Evolutionary conservation across 768 basidiomycete species (phyloP).

Genomic region (Flagelloscypha sp.): DNA sequence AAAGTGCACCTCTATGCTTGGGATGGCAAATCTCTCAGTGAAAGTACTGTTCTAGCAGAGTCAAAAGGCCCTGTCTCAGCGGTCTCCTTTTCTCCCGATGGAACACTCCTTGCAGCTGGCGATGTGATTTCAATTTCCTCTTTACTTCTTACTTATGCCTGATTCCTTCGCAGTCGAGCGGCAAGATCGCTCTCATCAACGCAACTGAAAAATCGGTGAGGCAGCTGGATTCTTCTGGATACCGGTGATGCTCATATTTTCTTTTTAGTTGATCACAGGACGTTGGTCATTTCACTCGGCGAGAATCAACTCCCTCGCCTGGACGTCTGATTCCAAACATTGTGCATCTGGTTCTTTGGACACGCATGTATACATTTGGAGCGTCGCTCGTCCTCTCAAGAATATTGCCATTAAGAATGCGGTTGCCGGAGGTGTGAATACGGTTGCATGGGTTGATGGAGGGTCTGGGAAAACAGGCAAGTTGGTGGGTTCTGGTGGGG

Average conservation of each 20-base stretch:
- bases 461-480: conserved; percentile 34
- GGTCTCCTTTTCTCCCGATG: conserved; percentile 75
- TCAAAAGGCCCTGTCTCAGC: conserved; percentile 66
- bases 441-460: conserved; percentile 68
- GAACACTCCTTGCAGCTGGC: conserved; percentile 66
- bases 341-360: conserved; percentile 89
- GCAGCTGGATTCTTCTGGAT: neutral
- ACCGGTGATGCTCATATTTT: conserved; percentile 1
- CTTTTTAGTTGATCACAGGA: conserved; percentile 48
- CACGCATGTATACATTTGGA: conserved; percentile 86
- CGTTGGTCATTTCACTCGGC: conserved; percentile 86
- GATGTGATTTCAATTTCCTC: conserved; percentile 58
- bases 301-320: conserved; percentile 70
- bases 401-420: conserved; percentile 83
- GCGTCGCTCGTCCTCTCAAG: conserved; percentile 57
- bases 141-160: neutral
- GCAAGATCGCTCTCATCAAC: conserved; percentile 75
- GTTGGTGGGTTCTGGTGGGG: conserved; percentile 70
- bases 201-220: conserved; percentile 54
- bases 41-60: conserved; percentile 49
- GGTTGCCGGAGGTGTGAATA: conserved; percentile 74
- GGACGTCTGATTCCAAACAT: conserved; percentile 66
- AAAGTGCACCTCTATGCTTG: conserved; percentile 70
- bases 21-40: conserved; percentile 56
- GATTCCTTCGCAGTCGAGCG: conserved; percentile 49